Conservation (phyloP, 805 yeast species). For the Starmerella lactis-condensi region DNA sequence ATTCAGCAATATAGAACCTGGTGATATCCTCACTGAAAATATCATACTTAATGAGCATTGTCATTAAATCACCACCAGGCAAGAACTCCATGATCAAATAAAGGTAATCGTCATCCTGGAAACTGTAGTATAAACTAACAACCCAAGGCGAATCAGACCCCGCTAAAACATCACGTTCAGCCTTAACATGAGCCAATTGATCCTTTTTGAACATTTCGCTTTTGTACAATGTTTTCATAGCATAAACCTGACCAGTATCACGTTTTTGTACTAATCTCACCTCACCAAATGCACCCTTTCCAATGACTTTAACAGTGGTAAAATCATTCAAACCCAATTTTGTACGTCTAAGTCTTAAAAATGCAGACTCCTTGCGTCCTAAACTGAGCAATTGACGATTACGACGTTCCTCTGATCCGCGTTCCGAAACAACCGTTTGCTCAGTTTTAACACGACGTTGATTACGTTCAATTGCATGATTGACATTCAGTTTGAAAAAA, state of each 20-base stretch:
- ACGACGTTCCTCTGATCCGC: slow-evolving; percentile 68
- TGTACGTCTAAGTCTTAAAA: slow-evolving; percentile 67
- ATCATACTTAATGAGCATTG: slow-evolving; percentile 89
- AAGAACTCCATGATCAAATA: slow-evolving; percentile 66
- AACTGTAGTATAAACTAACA: slow-evolving; percentile 61
- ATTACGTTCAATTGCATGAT: slow-evolving; percentile 87
- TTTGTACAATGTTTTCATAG: slow-evolving; percentile 82
- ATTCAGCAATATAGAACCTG: slow-evolving; percentile 86
- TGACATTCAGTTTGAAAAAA: slow-evolving; percentile 66
- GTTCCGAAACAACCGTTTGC: slow-evolving; percentile 47
- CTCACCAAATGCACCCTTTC: slow-evolving; percentile 97
- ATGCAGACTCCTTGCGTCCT: slow-evolving; percentile 79
- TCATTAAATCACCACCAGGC: slow-evolving; percentile 82
- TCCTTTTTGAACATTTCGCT: slow-evolving; percentile 90
- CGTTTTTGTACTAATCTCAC: slow-evolving; percentile 83
- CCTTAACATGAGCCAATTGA: slow-evolving; percentile 86
- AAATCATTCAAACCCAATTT: slow-evolving; percentile 63
- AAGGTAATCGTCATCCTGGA: slow-evolving; percentile 58
- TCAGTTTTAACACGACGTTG: slow-evolving; percentile 79
- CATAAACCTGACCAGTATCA: slow-evolving; percentile 81
- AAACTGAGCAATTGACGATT: slow-evolving; percentile 62
- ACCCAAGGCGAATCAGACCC: slow-evolving; percentile 82
- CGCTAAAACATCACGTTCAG: slow-evolving; percentile 88
- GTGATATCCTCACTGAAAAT: slow-evolving; percentile 78
- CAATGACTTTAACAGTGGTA: slow-evolving; percentile 72